Base-by-base conservation (phyloP, 2,329 filamentous ascomycete genomes). In the Sarocladiaceae sp. region DNA sequence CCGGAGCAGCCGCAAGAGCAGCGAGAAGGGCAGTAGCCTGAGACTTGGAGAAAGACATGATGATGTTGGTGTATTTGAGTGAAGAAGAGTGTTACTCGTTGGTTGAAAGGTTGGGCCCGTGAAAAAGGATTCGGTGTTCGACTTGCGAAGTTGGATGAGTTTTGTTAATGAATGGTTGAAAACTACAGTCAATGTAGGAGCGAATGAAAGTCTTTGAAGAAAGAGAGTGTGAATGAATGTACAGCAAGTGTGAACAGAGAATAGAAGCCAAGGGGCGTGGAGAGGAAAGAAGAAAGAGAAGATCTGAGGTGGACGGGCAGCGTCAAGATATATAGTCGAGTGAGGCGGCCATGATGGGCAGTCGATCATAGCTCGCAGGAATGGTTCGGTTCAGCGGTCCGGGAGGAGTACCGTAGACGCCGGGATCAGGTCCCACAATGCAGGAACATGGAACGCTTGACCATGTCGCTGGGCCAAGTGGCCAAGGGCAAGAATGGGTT, bases 191-290 rank as follows among this genome's bases (percentile, higher is more conserved):
- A 48, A 48, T 48, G 44, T 28, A 48, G 44, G 18, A 48, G 26
- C 13, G 44, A 48, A 48, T 48, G 44, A n/a, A 48, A 6, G 25
- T 48, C 44, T 48, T 33, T 31, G 28, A 26, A 12, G 28, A 48
- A 29, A 18, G 13, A 29, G 25, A 29, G 29, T n/a, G n/a, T n/a
- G 40, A 46, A 48, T 17, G 44, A 48, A 48, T 48, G 44, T 48
- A 48, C 44, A 48, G 44, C 28, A 48, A 48, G 12, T 48, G 4
- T 48, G 44, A 48, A 48, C 44, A 48, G 44, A 48, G 44, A 48
- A 48, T 25, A 26, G 44, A 48, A 48, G 44, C 44, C 44, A 48
- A 48, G 28, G 10, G 44, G 44, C 44, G 44, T 48, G 44, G 17
- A 17, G 44, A 46, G 40, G 10, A 17, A 33, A 23, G 22, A 48